Evolutionary conservation across 2,329 filamentous ascomycete genomes (phyloP), one percentile per base, ranked within the genome.

Genomic region (Chaetomiaceae sp.): DNA sequence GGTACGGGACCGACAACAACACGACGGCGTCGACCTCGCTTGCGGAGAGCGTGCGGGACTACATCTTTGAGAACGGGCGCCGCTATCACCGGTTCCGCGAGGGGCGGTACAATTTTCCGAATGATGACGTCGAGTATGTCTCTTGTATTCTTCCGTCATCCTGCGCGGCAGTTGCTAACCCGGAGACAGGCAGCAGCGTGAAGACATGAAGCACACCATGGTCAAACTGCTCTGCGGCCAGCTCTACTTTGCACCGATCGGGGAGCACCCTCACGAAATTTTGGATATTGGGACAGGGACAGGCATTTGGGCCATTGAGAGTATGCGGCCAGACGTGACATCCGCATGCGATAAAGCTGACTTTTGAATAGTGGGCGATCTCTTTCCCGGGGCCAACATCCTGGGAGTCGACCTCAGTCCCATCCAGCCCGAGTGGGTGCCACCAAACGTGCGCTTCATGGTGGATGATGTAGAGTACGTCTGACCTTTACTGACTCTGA

Each of bases 241-340:
- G 53, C 66, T 82, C n/a, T 72, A 77, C 61, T 79, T 78, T 61
- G 76, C 79, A 3, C 78, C 79, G 2, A 72, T 81, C 45, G 71
- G 70, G 5, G 65, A 71, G 3, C 65, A 72, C 37, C 73, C 76
- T 0, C 75, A 79, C 54, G 70, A 76, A 57, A 70, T 81, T 9
- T 66, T 83, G n/a, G 80, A 83, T 59, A 73, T 83, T 40, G 80
- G 79, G 14, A 82, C 80, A 0, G 80, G 80, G 3, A 82, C 79
- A 1, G 80, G 80, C 2, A 79, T 80, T 6, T 82, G 80, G 80
- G 77, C 79, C 9, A 81, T 83, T 50, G 79, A 82, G 58, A 77
- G 63, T 64, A 51, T 47, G 61, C 15, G 7, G 17, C 23, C 14
- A 14, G 9, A 19, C 14, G 4, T 22, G n/a, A n/a, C 11, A 2